Percentiles rank a stretch among this genome's conserved stretches.
Conservation (phyloP, 352 stramenopile species). For the Elongisporangium prolatum region DNA sequence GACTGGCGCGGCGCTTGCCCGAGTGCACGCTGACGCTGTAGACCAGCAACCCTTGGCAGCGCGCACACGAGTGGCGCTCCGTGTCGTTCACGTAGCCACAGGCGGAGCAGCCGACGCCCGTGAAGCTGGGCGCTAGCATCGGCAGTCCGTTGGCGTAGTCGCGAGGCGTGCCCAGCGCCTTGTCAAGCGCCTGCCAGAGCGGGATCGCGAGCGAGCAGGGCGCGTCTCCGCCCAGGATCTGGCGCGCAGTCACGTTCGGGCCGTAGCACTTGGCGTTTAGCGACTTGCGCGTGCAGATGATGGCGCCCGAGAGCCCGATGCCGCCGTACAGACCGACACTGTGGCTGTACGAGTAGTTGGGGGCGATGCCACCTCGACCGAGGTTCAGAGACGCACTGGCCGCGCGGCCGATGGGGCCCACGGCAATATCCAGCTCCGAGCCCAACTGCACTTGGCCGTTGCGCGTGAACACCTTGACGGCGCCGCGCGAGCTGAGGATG, state of each 20-base stretch:
- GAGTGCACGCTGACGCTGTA: conserved; percentile 72
- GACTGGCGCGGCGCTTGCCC: conserved; percentile 47
- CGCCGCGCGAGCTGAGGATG: conserved; percentile 63
- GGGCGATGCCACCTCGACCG: conserved; percentile 48
- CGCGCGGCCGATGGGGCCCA: conserved; percentile 63
- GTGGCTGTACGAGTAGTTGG: conserved; percentile 82
- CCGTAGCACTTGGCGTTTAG: conserved; percentile 75
- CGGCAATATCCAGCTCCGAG: conserved; percentile 64
- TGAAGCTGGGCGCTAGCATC: conserved; percentile 38
- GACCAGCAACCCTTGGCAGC: conserved; percentile 60
- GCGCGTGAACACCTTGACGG: conserved; percentile 76
- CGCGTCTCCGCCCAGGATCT: conserved; percentile 67
- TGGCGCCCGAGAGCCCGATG: conserved; percentile 57
- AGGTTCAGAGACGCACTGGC: conserved; percentile 63
- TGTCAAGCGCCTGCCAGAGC: conserved; percentile 61
- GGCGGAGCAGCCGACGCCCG: conserved; percentile 42
- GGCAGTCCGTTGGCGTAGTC: conserved; percentile 66
- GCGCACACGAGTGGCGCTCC: conserved; percentile 35
- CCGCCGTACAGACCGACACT: conserved; percentile 70
- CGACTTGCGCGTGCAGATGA: conserved; percentile 74
- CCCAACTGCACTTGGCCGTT: conserved; percentile 76
- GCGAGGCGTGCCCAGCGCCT: conserved; percentile 47
- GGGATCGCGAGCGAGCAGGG: conserved; percentile 52
- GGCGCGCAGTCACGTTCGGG: conserved; percentile 47
- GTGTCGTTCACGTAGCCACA: conserved; percentile 51